Evolutionary conservation across 1,284 basidiomycete species (phyloP).

Genomic region (Naganishia sp.): DNA sequence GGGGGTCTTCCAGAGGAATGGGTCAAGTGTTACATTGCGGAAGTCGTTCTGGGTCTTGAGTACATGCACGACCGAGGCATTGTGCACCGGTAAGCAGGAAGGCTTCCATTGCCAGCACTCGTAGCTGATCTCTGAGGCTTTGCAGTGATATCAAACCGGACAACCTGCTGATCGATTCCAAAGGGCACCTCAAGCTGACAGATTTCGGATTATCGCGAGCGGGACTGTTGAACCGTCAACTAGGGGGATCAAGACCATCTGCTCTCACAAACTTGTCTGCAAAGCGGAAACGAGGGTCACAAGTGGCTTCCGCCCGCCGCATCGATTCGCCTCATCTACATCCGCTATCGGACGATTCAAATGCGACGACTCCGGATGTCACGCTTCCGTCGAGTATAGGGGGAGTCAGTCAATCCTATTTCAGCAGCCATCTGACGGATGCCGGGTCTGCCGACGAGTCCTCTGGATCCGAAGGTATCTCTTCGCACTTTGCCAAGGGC

Average conservation of each 20-base stretch:
- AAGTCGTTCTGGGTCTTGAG: constrained; percentile 91
- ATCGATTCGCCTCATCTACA: constrained; percentile 20
- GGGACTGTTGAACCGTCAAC: constrained; percentile 94
- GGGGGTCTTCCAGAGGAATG: constrained; percentile 93
- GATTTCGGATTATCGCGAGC: constrained; percentile 98
- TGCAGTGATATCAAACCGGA: constrained; percentile 94
- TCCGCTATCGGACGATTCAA: constrained; percentile 63
- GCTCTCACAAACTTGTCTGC: constrained; percentile 50
- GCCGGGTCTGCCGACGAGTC: constrained; percentile 68
- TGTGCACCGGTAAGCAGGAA: constrained; percentile 77
- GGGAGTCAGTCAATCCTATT: constrained; percentile 68
- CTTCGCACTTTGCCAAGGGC: constrained; percentile 9
- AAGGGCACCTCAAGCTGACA: constrained; percentile 94
- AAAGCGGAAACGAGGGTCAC: constrained; percentile 32
- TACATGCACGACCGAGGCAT: constrained; percentile 92
- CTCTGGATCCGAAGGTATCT: constrained; percentile 73
- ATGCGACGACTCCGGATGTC: constrained; percentile 53
- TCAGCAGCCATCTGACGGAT: constrained; percentile 53
- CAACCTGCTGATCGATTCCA: constrained; percentile 92
- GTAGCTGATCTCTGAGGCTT: constrained; percentile 29
- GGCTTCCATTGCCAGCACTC: constrained; percentile 42
- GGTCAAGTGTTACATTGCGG: constrained; percentile 94
- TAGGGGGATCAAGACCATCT: constrained; percentile 67
- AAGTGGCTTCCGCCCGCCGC: neutral
- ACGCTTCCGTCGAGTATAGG: constrained; percentile 56